phyloP scores from a whole-genome alignment of 208 protist species.

The Trypanosomatidae sp. region DNA sequence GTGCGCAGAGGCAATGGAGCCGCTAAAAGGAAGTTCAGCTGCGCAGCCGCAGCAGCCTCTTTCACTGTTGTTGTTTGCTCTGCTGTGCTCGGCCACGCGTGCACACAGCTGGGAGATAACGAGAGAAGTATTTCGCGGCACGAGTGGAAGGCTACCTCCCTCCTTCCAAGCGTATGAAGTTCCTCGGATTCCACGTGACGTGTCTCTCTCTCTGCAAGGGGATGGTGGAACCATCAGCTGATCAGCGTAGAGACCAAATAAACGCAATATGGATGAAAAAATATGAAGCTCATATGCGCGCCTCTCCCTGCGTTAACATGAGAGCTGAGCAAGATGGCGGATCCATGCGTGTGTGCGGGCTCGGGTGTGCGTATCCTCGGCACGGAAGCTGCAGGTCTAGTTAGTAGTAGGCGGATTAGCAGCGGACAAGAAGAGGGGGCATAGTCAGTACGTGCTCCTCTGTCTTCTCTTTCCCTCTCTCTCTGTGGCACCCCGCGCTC shows the following conservation, averaged over 20 bases:
- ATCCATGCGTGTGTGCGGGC: background rate
- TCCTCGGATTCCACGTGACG: background rate
- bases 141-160: background rate
- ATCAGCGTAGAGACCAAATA: background rate
- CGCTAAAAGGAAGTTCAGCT: background rate
- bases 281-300: background rate
- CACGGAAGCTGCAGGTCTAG: background rate
- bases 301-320: background rate
- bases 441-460: background rate
- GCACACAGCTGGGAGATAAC: too few relatives aligned
- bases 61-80: background rate
- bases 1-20: slow-evolving; percentile 45
- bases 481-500: background rate
- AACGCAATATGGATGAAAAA: background rate
- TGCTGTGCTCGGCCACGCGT: background rate
- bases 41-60: background rate
- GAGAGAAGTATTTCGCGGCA: background rate
- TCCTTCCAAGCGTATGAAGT: background rate
- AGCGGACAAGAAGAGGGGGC: background rate
- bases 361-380: background rate
- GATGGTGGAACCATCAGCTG: background rate
- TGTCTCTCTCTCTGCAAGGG: background rate
- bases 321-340: background rate
- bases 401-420: background rate
- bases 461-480: background rate